Percentiles rank a stretch among this genome's conserved stretches.
Conservation (phyloP, 352 stramenopile species). For the Phytopythium mirpurense region DNA sequence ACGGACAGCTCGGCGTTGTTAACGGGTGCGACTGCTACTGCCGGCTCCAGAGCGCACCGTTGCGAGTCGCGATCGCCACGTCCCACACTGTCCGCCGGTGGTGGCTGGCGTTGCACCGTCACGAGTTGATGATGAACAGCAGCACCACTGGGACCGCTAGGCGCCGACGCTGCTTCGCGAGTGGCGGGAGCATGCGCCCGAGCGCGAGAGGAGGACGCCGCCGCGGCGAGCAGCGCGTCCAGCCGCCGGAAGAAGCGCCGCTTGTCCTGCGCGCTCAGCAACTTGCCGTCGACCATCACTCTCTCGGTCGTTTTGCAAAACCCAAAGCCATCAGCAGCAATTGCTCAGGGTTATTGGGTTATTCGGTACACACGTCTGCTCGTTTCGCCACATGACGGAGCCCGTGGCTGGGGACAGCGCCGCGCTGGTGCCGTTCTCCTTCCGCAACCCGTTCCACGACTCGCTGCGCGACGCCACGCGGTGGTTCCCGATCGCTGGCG, state of each 20-base stretch:
- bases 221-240: slow-evolving; percentile 24
- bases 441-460: slow-evolving; percentile 72
- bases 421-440: slow-evolving; percentile 66
- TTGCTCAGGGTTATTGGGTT: no score
- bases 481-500: slow-evolving; percentile 59
- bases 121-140: no score
- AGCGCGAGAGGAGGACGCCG: background rate
- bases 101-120: no score
- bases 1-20: background rate
- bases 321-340: no score
- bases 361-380: no score
- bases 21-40: background rate
- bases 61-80: background rate
- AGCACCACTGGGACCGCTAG: no score
- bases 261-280: slow-evolving; percentile 40
- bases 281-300: slow-evolving; percentile 15
- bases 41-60: background rate
- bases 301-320: no score
- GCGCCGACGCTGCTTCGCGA: slow-evolving; percentile 5
- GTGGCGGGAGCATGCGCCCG: background rate
- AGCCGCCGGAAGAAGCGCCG: slow-evolving; percentile 38
- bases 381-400: no score
- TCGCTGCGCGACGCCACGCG: slow-evolving; percentile 55
- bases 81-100: background rate
- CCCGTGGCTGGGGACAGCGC: background rate